These are phyloP conservation scores for Candida krabiensis DNA, from an alignment of 805 yeast species.

Conservation along the genomic window DNA sequence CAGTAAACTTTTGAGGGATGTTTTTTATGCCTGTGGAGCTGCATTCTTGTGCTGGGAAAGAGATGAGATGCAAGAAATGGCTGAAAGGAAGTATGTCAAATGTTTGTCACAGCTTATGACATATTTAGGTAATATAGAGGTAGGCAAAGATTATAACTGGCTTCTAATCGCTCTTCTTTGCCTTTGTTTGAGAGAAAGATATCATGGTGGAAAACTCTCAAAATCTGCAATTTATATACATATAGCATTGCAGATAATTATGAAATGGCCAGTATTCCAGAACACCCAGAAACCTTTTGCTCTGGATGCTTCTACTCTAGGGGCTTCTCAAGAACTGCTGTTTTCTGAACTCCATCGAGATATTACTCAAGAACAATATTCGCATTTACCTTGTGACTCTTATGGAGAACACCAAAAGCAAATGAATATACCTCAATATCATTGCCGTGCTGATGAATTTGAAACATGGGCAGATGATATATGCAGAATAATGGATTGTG, in stretches of 20 bases:
- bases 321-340: neutral
- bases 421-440: neutral
- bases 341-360: too few relatives aligned
- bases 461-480: neutral
- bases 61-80: conserved; percentile 22
- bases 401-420: neutral
- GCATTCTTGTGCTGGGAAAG: conserved; percentile 36
- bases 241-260: conserved; percentile 36
- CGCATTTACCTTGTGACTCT: too few relatives aligned
- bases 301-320: neutral
- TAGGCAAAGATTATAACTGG: conserved; percentile 37
- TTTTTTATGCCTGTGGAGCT: conserved; percentile 41
- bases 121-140: conserved; percentile 17
- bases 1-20: conserved; percentile 25
- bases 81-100: conserved; percentile 24
- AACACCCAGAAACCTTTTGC: conserved; percentile 1
- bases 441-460: too few relatives aligned
- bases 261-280: conserved; percentile 23
- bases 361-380: too few relatives aligned
- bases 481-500: neutral
- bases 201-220: conserved; percentile 25
- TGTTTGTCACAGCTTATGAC: conserved; percentile 22
- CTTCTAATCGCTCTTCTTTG: conserved; percentile 39
- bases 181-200: conserved; percentile 39
- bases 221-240: conserved; percentile 33